Evolutionary conservation across 1,284 basidiomycete species (phyloP).

Genomic region (Microbotryum violaceum): DNA sequence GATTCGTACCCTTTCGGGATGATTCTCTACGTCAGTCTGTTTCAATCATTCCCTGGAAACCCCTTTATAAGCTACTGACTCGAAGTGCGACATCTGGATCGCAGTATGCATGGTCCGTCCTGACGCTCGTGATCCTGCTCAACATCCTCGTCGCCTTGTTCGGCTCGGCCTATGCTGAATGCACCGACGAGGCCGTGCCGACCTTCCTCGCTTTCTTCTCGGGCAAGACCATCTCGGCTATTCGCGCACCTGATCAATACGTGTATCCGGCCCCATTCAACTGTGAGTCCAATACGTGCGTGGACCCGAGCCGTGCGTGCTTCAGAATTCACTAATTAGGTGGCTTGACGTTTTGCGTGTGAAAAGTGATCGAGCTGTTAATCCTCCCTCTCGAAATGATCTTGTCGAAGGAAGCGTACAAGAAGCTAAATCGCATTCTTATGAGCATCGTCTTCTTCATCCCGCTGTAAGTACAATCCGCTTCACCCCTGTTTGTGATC

Average conservation of each 20-base stretch:
- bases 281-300: conserved; percentile 18
- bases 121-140: conserved; percentile 77
- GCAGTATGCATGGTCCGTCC: conserved; percentile 64
- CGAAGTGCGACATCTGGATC: background rate
- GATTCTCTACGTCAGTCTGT: conserved; percentile 60
- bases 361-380: conserved; percentile 25
- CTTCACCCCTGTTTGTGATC: background rate
- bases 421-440: conserved; percentile 65
- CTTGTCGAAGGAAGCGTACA: conserved; percentile 47
- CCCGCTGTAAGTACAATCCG: conserved; percentile 48
- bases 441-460: conserved; percentile 74
- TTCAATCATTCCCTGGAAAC: too few relatives aligned
- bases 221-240: conserved; percentile 37
- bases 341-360: background rate
- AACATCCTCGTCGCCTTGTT: conserved; percentile 91
- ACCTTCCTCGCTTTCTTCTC: conserved; percentile 82
- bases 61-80: too few relatives aligned
- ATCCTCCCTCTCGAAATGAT: conserved; percentile 34
- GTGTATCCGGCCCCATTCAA: conserved; percentile 55
- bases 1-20: conserved; percentile 51
- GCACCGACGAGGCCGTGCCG: conserved; percentile 52
- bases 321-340: conserved; percentile 44
- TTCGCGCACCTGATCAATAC: conserved; percentile 62
- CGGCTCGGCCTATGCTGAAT: conserved; percentile 38
- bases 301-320: too few relatives aligned